phyloP scores from a whole-genome alignment of 1,284 basidiomycete species.

The Fistulinella cinereoalba region DNA sequence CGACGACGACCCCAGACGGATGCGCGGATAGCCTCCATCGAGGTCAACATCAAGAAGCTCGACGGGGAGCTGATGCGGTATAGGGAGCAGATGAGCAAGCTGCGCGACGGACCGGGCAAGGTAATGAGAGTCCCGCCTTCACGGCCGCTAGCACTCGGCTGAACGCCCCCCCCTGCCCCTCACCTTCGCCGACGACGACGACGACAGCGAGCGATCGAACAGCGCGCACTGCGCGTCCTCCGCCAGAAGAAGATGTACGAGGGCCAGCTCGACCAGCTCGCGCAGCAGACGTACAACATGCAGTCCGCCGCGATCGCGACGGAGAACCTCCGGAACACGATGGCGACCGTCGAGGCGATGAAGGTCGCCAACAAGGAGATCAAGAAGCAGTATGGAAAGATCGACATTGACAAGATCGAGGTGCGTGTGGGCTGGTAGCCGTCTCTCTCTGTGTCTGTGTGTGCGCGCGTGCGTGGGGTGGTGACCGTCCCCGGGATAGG shows the following conservation, averaged over 20 bases:
- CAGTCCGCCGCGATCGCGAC: conserved; percentile 95
- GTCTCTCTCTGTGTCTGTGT: too few species aligned
- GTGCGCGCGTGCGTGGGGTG: background rate
- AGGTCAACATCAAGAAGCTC: conserved; percentile 96
- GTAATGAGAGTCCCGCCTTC: too few species aligned
- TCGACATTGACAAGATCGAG: conserved; percentile 98
- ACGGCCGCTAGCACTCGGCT: too few species aligned
- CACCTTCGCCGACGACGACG: too few species aligned
- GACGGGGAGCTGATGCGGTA: conserved; percentile 92
- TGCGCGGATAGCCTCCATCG: conserved; percentile 82
- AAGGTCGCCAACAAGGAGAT: conserved; percentile 97
- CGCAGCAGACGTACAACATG: conserved; percentile 99
- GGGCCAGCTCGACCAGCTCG: conserved; percentile 83
- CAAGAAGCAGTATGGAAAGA: conserved; percentile 95
- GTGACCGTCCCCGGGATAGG: conserved; percentile 48
- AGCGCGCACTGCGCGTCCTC: conserved; percentile 90
- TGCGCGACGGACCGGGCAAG: conserved; percentile 95
- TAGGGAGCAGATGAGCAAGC: conserved; percentile 95
- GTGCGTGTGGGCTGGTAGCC: too few species aligned
- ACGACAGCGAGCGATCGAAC: conserved; percentile 82
- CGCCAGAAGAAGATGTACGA: conserved; percentile 99
- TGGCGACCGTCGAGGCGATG: conserved; percentile 99
- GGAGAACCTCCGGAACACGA: conserved; percentile 97
- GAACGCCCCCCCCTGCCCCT: too few species aligned
- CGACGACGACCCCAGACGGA: too few species aligned